These are phyloP conservation scores for Erythrophleum ivorense DNA, from an alignment of 331 rosid species.

Conservation along the genomic window DNA sequence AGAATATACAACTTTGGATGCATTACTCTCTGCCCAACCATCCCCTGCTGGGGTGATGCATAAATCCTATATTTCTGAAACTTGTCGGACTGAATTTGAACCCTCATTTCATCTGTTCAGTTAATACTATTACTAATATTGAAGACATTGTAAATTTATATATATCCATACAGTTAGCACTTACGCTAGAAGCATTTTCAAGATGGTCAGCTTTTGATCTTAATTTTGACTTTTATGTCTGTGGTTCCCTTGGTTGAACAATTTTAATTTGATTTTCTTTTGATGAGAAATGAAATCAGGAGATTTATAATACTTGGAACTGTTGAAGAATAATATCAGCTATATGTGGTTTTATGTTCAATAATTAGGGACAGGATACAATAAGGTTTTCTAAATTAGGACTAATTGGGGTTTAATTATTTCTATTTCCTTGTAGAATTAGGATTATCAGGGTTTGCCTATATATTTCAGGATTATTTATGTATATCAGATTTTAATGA, in stretches of 20 bases:
- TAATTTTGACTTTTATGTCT: background rate
- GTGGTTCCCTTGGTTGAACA: background rate
- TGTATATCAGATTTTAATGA: background rate
- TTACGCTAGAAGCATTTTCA: background rate
- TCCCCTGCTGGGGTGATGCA: background rate
- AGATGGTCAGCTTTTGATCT: background rate
- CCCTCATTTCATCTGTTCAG: background rate
- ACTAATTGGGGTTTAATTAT: background rate
- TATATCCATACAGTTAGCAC: background rate
- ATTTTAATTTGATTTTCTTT: background rate
- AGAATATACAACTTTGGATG: background rate
- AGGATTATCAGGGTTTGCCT: background rate
- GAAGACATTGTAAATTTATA: background rate
- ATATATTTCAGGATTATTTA: no score
- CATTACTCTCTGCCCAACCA: background rate
- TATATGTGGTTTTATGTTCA: background rate
- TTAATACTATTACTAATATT: background rate
- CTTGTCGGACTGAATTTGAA: background rate
- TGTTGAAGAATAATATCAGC: background rate
- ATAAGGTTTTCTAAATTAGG: background rate
- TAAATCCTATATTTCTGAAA: background rate
- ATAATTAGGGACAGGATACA: background rate
- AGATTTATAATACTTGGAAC: background rate
- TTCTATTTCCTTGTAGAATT: background rate
- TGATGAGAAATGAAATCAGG: background rate